Evolutionary conservation across 2,329 filamentous ascomycete genomes (phyloP).

Genomic region (Pseudogymnoascus sp.): DNA sequence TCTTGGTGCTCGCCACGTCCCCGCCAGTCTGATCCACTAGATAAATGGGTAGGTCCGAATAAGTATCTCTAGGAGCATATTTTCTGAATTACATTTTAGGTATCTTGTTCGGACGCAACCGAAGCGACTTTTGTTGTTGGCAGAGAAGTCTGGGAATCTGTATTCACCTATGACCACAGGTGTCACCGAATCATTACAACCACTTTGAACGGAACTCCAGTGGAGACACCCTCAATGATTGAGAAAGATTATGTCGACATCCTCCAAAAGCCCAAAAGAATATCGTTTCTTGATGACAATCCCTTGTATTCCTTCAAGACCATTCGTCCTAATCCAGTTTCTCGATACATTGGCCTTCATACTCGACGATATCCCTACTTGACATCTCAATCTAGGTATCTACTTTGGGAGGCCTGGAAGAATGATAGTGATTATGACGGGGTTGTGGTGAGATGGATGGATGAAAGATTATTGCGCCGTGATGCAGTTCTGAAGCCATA

Average conservation of each 20-base stretch:
- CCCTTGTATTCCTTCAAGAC: conserved; percentile 40
- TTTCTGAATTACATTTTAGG: conserved; percentile 22
- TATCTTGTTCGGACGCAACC: conserved; percentile 45
- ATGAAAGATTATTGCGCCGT: conserved; percentile 36
- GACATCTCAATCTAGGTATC: conserved; percentile 36
- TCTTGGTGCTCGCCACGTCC: conserved; percentile 45
- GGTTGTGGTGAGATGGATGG: conserved; percentile 39
- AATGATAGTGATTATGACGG: conserved; percentile 36
- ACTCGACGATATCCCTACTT: conserved; percentile 32
- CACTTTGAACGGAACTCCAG: conserved; percentile 40
- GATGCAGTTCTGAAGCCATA: conserved; percentile 33
- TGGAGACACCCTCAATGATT: conserved; percentile 47
- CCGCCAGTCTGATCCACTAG: conserved; percentile 40
- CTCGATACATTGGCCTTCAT: conserved; percentile 31
- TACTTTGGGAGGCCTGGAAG: conserved; percentile 41
- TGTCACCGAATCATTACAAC: conserved; percentile 39
- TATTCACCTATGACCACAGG: conserved; percentile 41
- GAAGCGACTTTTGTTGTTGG: conserved; percentile 46
- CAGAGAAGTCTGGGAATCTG: conserved; percentile 42
- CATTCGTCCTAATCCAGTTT: conserved; percentile 22
- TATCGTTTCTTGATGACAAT: conserved; percentile 41
- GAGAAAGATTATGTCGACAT: conserved; percentile 37
- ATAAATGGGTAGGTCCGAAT: conserved; percentile 34
- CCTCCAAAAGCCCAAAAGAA: conserved; percentile 35
- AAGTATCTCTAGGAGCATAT: background rate